Evolutionary conservation across 2,329 filamentous ascomycete genomes (phyloP), one percentile per base, ranked within the genome.

Genomic region (Diaporthe capsici): DNA sequence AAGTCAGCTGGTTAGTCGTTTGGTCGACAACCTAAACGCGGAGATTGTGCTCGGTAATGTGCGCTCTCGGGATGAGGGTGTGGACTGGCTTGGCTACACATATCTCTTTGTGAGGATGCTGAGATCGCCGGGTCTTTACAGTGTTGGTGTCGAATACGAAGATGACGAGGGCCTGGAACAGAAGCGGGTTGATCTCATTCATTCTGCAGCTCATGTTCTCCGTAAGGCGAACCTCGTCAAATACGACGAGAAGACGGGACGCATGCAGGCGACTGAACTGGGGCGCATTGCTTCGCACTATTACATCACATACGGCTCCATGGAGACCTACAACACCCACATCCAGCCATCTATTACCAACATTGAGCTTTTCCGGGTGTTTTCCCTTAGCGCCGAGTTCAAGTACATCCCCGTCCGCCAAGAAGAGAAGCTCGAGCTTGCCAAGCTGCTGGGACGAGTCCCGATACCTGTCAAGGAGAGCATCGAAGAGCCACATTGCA

Each of bases 61-160:
- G 37, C 92, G 96, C 74, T 96, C 89, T 76, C 92, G 97, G 76
- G 96, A 99, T 79, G 97, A 99, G 82, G 97, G 94, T 79, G 97
- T 99, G n/a, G 96, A 99, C 82, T 99, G 97, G 97, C 91, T 99
- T 47, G 96, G 97, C 17, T 99, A 99, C 84, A 98, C 96, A 0
- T 99, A 99, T 83, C 91, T 99, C 25, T 99, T 98, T 82, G 95
- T 99, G 73, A 94, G 97, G 68, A 99, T 99, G 97, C 90, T 99
- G 77, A 93, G 97, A 42, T 98, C 96, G 3, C 97, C 97, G 49
- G 96, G 95, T 0, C 87, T 99, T 17, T 99, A 99, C 83, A 96
- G 97, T 81, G 97, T 99, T 70, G 97, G 97, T 6, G 92, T 96
- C 15, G 97, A 99, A 80, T 99, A 98, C 80, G 95, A 98, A 80